Percentiles rank a stretch among this genome's conserved stretches.
Conservation (phyloP, 1,284 basidiomycete genomes). For the Ustilago hordei region DNA sequence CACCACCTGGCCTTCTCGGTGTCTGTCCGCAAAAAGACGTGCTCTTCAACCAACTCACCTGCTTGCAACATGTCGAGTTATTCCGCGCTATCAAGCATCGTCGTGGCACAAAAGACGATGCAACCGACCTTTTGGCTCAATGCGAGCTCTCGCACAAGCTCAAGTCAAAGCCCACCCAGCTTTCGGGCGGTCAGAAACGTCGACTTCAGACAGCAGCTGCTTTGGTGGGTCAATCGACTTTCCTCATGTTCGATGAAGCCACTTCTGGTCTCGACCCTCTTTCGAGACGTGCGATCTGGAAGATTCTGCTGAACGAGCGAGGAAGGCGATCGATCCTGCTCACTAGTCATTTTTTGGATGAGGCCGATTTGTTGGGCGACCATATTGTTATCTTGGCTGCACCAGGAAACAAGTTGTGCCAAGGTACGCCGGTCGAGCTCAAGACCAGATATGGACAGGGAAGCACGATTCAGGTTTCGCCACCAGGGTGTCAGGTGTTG, state of each 20-base stretch:
- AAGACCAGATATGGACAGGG: conserved; percentile 81
- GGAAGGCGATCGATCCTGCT: conserved; percentile 77
- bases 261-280: conserved; percentile 84
- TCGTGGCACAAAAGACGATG: conserved; percentile 68
- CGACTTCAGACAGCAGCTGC: conserved; percentile 84
- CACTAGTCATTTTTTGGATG: conserved; percentile 81
- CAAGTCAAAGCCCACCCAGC: conserved; percentile 76
- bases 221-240: conserved; percentile 79
- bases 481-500: conserved; percentile 11
- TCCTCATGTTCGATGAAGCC: conserved; percentile 80
- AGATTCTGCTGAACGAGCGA: conserved; percentile 76
- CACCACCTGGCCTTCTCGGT: conserved; percentile 76
- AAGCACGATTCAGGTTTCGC: conserved; percentile 73
- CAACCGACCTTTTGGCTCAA: conserved; percentile 39
- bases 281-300: conserved; percentile 81
- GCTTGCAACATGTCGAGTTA: conserved; percentile 78
- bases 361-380: conserved; percentile 82
- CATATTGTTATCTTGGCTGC: conserved; percentile 80
- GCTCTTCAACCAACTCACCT: conserved; percentile 80
- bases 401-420: conserved; percentile 80
- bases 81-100: conserved; percentile 81
- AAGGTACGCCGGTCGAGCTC: conserved; percentile 79
- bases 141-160: conserved; percentile 80
- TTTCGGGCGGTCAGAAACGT: conserved; percentile 84
- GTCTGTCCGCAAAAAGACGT: conserved; percentile 87